Conservation (phyloP, 2,329 filamentous ascomycete species). For the Fusarium sp. region DNA sequence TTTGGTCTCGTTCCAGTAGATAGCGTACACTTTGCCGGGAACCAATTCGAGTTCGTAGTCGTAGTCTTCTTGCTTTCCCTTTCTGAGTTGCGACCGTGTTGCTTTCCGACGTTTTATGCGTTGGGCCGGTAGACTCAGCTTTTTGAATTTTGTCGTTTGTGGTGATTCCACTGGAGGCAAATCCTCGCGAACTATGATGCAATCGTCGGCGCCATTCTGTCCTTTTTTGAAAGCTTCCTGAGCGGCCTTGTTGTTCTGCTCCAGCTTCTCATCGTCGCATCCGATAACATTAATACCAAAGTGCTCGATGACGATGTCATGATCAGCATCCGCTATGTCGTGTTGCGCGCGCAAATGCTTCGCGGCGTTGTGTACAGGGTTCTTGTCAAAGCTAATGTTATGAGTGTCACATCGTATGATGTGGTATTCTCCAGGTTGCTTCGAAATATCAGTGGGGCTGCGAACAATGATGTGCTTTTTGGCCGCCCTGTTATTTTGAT, state of each 20-base stretch:
- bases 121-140: neutral
- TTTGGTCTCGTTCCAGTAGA: conserved; percentile 19
- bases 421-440: conserved; percentile 14
- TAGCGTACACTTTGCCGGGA: conserved; percentile 23
- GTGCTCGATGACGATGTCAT: conserved; percentile 8
- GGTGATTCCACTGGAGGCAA: neutral
- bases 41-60: neutral
- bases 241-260: conserved; percentile 22
- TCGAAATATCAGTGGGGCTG: neutral
- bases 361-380: conserved; percentile 16
- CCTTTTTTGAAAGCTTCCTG: conserved; percentile 5
- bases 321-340: neutral
- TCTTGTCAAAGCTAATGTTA: conserved; percentile 16
- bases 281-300: conserved; percentile 25
- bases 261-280: conserved; percentile 20
- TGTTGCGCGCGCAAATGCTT: conserved; percentile 25
- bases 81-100: neutral
- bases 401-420: conserved; percentile 34
- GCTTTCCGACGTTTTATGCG: neutral
- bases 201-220: conserved; percentile 3
- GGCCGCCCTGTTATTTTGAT: conserved; percentile 25
- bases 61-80: neutral
- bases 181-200: conserved; percentile 4
- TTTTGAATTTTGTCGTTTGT: neutral
- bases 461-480: conserved; percentile 33